phyloP scores from a whole-genome alignment of 1,139 yeast genomes.

The Scheffersomyces titani region DNA sequence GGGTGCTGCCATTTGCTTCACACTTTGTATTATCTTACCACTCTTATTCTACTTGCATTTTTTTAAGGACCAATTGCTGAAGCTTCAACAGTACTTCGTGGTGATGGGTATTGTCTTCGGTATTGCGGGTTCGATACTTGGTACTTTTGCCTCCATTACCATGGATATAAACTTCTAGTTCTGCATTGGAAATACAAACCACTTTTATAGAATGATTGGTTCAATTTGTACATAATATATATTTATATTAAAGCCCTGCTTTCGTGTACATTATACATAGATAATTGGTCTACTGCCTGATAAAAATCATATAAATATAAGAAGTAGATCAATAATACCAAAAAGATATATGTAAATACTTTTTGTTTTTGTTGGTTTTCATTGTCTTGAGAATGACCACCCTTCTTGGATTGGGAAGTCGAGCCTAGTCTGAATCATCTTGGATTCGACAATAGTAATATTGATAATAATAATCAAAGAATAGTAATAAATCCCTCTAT shows the following conservation, averaged over 20 bases:
- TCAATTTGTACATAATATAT: not conserved
- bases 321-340: not conserved
- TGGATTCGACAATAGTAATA: not conserved
- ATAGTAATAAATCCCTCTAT: not conserved
- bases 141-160: constrained; percentile 40
- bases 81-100: constrained; percentile 38
- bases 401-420: not conserved
- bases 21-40: constrained; percentile 80
- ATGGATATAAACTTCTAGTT: constrained; percentile 11
- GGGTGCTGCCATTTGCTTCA: constrained; percentile 80
- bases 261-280: not conserved
- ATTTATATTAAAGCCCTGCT: not conserved
- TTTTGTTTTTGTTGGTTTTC: not conserved
- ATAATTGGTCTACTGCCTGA: not conserved
- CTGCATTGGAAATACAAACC: not conserved
- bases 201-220: not conserved
- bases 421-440: not conserved
- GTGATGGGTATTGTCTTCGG: constrained; percentile 49
- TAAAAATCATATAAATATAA: constrained; percentile 3
- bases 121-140: constrained; percentile 48
- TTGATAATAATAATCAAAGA: not conserved
- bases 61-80: constrained; percentile 48
- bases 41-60: constrained; percentile 65
- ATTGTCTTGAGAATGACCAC: not conserved
- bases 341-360: not conserved